A percentile compares a stretch with the other conserved stretches of the same genome.
These are phyloP conservation scores for Penicillium glabrum DNA, from an alignment of 2,329 filamentous ascomycete species.

Conservation along the genomic window DNA sequence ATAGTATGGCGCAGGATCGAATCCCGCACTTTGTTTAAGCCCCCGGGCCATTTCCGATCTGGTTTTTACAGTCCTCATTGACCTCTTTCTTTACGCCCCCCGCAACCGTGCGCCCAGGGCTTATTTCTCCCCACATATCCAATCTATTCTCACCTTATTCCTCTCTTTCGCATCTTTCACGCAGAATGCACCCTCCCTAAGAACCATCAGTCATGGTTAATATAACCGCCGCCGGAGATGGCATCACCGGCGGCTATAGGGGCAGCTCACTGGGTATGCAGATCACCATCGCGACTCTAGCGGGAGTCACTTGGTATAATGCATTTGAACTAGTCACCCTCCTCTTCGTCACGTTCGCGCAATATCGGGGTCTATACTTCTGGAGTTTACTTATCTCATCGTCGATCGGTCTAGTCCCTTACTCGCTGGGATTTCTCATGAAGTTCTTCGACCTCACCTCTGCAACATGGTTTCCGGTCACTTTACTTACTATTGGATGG, in stretches of 20 bases:
- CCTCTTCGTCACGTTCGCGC: conserved; percentile 50
- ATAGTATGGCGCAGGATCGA: neutral
- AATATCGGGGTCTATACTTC: conserved; percentile 51
- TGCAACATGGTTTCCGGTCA: conserved; percentile 40
- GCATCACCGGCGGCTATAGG: conserved; percentile 39
- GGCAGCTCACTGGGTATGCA: conserved; percentile 37
- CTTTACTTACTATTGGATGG: conserved; percentile 48
- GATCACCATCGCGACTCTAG: conserved; percentile 48
- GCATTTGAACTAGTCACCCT: conserved; percentile 50
- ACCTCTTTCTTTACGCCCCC: neutral
- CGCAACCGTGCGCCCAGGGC: neutral
- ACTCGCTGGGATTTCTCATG: conserved; percentile 49
- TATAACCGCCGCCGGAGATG: conserved; percentile 30
- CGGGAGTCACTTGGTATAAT: conserved; percentile 52
- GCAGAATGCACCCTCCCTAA: conserved; percentile 8
- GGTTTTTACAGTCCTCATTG: neutral
- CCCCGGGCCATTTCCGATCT: neutral
- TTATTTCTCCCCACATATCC: neutral
- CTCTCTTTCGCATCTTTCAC: neutral
- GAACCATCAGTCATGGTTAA: conserved; percentile 23
- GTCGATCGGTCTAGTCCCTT: conserved; percentile 45
- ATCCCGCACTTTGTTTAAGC: no score
- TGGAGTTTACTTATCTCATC: conserved; percentile 50
- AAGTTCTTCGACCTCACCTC: conserved; percentile 45
- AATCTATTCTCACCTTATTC: neutral